Evolutionary conservation across 345 rosid species (phyloP).

Genomic region (Toxicodendron radicans): DNA sequence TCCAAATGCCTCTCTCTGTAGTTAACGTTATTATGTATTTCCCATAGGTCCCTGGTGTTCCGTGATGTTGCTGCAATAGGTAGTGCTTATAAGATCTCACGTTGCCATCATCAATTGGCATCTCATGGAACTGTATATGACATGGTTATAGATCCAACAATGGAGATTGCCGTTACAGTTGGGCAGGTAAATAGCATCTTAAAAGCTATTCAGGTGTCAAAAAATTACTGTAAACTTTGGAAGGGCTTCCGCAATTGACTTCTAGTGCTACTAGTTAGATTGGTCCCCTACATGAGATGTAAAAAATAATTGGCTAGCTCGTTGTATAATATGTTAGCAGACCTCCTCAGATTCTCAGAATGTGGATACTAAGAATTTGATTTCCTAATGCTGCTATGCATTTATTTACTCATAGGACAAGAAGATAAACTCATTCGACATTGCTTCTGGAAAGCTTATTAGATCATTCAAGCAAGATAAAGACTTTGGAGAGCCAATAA

Average conservation of each 20-base stretch:
- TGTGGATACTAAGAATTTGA: slow-evolving; percentile 15
- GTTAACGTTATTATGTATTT: slow-evolving; percentile 23
- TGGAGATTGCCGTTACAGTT: slow-evolving; percentile 66
- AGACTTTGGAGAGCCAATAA: slow-evolving; percentile 75
- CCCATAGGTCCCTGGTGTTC: slow-evolving; percentile 58
- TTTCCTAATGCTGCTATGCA: not conserved
- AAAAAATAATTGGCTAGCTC: slow-evolving; percentile 4
- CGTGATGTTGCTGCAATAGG: slow-evolving; percentile 51
- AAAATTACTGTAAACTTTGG: not conserved
- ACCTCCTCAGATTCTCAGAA: slow-evolving; percentile 7
- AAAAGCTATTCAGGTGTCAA: slow-evolving; percentile 7
- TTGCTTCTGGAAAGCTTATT: slow-evolving; percentile 60
- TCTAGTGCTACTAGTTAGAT: slow-evolving; percentile 7
- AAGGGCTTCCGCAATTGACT: slow-evolving; percentile 9
- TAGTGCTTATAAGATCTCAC: slow-evolving; percentile 38
- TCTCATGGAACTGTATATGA: slow-evolving; percentile 80
- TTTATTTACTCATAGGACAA: slow-evolving; percentile 54
- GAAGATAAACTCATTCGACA: slow-evolving; percentile 67
- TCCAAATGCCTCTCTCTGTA: not conserved
- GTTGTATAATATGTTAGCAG: slow-evolving; percentile 5
- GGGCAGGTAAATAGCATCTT: slow-evolving; percentile 58
- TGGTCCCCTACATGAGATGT: not conserved
- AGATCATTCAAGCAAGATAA: slow-evolving; percentile 71
- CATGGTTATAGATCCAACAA: slow-evolving; percentile 70
- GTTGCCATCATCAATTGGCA: slow-evolving; percentile 63